A percentile compares a stretch with the other conserved stretches of the same genome.
phyloP scores from a whole-genome alignment of 2,329 filamentous ascomycete genomes.

The Sclerotinia glacialis region DNA sequence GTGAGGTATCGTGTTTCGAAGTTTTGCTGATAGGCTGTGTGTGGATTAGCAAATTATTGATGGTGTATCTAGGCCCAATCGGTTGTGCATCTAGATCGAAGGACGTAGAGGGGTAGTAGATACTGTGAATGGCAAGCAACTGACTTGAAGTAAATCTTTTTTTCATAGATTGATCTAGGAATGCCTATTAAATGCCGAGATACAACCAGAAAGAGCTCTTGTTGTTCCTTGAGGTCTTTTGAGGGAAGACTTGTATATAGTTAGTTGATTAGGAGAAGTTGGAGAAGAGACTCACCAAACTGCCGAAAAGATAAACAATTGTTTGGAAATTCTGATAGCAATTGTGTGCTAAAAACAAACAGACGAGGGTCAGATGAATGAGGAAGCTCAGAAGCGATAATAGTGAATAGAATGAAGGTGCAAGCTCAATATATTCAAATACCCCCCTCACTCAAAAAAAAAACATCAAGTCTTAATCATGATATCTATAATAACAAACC shows the following conservation, averaged over 20 bases:
- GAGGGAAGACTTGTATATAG: background rate
- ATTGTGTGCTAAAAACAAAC: background rate
- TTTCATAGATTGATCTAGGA: background rate
- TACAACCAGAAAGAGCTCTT: background rate
- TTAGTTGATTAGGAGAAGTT: background rate
- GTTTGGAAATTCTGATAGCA: background rate
- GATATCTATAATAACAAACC: slow-evolving; percentile 1
- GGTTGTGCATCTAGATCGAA: background rate
- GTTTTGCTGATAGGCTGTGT: background rate
- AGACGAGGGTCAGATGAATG: background rate
- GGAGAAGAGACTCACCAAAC: background rate
- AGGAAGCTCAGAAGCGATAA: background rate
- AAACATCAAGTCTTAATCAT: background rate
- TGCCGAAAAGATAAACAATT: background rate
- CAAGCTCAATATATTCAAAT: background rate
- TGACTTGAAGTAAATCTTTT: background rate
- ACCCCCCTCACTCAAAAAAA: background rate
- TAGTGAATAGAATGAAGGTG: background rate
- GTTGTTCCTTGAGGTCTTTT: background rate
- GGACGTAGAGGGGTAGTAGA: too few species aligned
- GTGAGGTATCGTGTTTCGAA: background rate
- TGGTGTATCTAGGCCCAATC: too few species aligned
- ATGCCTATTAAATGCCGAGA: background rate
- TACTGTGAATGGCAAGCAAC: background rate
- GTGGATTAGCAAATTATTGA: too few species aligned